Conservation (phyloP, 352 stramenopile genomes). For the Phytophthora europaea region DNA sequence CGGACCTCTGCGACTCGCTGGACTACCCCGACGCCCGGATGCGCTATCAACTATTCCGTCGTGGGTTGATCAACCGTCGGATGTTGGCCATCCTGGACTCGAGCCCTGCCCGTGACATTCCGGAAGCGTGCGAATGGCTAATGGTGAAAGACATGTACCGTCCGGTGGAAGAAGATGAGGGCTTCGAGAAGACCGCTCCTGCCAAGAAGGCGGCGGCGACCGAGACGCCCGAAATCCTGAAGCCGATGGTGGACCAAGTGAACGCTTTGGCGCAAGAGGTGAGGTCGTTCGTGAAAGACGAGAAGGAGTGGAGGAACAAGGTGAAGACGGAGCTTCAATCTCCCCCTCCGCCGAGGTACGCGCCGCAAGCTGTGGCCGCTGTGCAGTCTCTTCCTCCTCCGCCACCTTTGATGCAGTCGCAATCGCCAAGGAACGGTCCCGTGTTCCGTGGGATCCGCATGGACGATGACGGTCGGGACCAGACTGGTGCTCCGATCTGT, state of each 20-base stretch:
- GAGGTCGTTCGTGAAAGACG: not conserved
- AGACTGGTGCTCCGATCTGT: not conserved
- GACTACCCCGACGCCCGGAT: not conserved
- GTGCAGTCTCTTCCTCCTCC: not conserved
- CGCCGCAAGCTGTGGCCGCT: not conserved
- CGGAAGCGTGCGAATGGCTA: conserved; percentile 1
- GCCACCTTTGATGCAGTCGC: not conserved
- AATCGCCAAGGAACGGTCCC: not conserved
- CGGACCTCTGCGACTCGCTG: conserved; percentile 7
- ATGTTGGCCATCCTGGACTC: conserved; percentile 4
- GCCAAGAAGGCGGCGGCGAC: not conserved
- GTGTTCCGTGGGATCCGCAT: not conserved
- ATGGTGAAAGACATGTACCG: conserved; percentile 11
- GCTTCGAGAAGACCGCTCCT: not conserved
- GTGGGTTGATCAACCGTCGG: not conserved
- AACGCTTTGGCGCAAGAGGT: not conserved
- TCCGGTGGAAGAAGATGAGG: not conserved
- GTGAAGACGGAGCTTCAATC: not conserved
- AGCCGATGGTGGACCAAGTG: not conserved
- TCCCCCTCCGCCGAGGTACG: not conserved
- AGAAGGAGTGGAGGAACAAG: not conserved
- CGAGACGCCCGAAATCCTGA: not conserved
- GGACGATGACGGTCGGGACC: not conserved
- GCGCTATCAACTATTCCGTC: not conserved
- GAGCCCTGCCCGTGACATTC: not conserved